Evolutionary conservation across 2,329 filamentous ascomycete species (phyloP).

Genomic region (Apiospora marii): DNA sequence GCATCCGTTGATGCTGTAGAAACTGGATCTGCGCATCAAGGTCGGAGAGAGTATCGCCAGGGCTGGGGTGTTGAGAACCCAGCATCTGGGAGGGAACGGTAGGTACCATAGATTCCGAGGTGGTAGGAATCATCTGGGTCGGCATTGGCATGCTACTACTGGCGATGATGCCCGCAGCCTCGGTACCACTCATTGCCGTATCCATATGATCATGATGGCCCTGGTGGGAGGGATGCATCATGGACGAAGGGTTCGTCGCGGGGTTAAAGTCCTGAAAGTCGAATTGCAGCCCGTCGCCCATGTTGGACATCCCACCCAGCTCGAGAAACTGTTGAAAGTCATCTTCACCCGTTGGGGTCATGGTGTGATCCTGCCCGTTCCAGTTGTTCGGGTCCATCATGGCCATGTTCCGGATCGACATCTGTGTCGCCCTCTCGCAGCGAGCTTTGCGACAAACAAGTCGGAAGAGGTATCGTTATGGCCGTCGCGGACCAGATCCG

Average conservation of each 20-base stretch:
- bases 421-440: not conserved
- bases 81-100: slow-evolving; percentile 55
- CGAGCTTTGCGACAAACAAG: not conserved
- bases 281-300: slow-evolving; percentile 64
- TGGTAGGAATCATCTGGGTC: slow-evolving; percentile 57
- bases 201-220: slow-evolving; percentile 52
- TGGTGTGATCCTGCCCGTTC: slow-evolving; percentile 64
- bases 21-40: slow-evolving; percentile 73
- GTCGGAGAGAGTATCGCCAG: slow-evolving; percentile 62
- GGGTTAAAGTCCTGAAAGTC: slow-evolving; percentile 65
- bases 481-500: not conserved
- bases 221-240: slow-evolving; percentile 47
- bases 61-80: slow-evolving; percentile 50
- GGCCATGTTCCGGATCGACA: slow-evolving; percentile 37
- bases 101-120: slow-evolving; percentile 53
- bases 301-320: slow-evolving; percentile 62
- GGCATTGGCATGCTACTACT: slow-evolving; percentile 49
- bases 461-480: not conserved
- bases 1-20: slow-evolving; percentile 68
- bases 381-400: slow-evolving; percentile 64
- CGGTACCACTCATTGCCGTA: slow-evolving; percentile 58
- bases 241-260: slow-evolving; percentile 43
- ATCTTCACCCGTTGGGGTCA: slow-evolving; percentile 61
- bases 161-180: slow-evolving; percentile 44
- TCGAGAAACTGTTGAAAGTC: slow-evolving; percentile 72